phyloP scores from a whole-genome alignment of 352 stramenopile genomes.

The Pythium periplocum region DNA sequence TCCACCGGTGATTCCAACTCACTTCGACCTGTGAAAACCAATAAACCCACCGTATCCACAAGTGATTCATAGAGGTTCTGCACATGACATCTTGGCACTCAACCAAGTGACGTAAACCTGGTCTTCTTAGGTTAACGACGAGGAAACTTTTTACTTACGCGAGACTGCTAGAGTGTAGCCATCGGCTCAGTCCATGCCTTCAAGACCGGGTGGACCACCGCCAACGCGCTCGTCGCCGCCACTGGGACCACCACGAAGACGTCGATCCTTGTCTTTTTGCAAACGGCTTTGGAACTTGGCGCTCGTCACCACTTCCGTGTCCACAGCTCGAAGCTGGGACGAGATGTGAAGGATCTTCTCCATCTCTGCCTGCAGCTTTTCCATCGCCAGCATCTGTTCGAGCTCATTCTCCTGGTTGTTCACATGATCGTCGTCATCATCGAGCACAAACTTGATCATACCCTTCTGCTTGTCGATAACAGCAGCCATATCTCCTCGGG shows the following conservation, averaged over 20 bases:
- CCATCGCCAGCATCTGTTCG: slow-evolving; percentile 37
- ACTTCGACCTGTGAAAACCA: too few relatives aligned
- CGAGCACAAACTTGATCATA: slow-evolving; percentile 74
- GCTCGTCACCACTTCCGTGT: slow-evolving; percentile 78
- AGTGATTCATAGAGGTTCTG: too few relatives aligned
- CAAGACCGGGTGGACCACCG: slow-evolving; percentile 44
- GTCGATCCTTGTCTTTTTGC: slow-evolving; percentile 77
- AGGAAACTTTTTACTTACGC: too few relatives aligned
- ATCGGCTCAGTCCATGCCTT: slow-evolving; percentile 36
- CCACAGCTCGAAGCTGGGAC: slow-evolving; percentile 64
- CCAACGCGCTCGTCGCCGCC: background rate
- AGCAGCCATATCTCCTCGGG: slow-evolving; percentile 45
- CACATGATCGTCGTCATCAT: slow-evolving; percentile 32
- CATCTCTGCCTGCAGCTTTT: slow-evolving; percentile 62
- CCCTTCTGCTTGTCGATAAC: slow-evolving; percentile 73
- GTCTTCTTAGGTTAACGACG: background rate
- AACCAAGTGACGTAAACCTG: too few relatives aligned
- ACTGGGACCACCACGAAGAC: slow-evolving; percentile 17
- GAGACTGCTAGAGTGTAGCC: too few relatives aligned
- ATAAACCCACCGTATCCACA: too few relatives aligned
- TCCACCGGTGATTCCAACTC: too few relatives aligned
- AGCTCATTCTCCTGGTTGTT: slow-evolving; percentile 20
- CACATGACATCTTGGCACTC: too few relatives aligned
- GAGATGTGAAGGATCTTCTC: slow-evolving; percentile 65
- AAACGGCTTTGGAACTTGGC: slow-evolving; percentile 69